phyloP scores from a whole-genome alignment of 345 rosid species.

The Bruguiera parviflora region DNA sequence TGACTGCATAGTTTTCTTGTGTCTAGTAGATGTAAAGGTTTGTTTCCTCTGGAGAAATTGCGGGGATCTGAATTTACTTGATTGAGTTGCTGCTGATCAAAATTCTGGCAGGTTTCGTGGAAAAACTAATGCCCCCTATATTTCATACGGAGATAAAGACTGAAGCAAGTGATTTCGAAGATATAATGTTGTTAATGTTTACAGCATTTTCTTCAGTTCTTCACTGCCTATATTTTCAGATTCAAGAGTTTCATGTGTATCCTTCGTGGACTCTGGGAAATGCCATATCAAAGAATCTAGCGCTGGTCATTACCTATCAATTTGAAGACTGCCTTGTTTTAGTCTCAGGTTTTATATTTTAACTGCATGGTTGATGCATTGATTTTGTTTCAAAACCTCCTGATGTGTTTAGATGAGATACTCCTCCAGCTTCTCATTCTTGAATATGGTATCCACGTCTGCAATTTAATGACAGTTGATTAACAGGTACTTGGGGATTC shows the following conservation, averaged over 20 bases:
- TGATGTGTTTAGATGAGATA: too few relatives aligned
- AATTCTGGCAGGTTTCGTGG: conserved; percentile 8
- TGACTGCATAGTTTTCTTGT: conserved; percentile 5
- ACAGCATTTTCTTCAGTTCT: conserved; percentile 2
- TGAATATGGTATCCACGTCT: too few relatives aligned
- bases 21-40: conserved; percentile 28
- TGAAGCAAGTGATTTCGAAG: conserved; percentile 4
- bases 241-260: not conserved
- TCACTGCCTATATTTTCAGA: conserved; percentile 9
- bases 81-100: conserved; percentile 8
- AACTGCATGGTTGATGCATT: too few relatives aligned
- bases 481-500: too few relatives aligned
- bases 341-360: too few relatives aligned
- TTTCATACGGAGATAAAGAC: conserved; percentile 13
- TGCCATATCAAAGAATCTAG: too few relatives aligned
- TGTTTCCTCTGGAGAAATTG: conserved; percentile 3
- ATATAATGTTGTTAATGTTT: conserved; percentile 16
- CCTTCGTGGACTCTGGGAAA: too few relatives aligned
- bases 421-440: too few relatives aligned
- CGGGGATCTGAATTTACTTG: conserved; percentile 10
- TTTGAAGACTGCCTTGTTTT: too few relatives aligned
- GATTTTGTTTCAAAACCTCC: too few relatives aligned
- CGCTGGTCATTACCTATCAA: too few relatives aligned
- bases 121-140: conserved; percentile 8
- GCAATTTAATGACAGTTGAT: too few relatives aligned